Evolutionary conservation across 345 rosid genomes (phyloP).

Genomic region (Psidium friedrichsthalianum): DNA sequence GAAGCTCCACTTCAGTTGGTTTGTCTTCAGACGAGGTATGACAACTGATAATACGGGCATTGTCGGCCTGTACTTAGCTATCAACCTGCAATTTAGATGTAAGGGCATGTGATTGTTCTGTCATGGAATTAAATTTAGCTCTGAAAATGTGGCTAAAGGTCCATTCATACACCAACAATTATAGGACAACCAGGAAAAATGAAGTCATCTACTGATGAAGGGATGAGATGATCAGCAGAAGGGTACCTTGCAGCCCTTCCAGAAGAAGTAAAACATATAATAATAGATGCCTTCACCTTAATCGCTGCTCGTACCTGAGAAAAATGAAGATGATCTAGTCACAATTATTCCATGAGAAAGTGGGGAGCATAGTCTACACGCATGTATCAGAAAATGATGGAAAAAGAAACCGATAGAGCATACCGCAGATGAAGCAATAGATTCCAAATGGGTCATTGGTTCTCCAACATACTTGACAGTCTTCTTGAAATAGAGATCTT

Average conservation of each 20-base stretch:
- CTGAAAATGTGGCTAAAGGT: neutral
- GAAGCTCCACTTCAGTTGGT: constrained; percentile 96
- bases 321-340: neutral
- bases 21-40: constrained; percentile 93
- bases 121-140: neutral
- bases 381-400: neutral
- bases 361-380: neutral
- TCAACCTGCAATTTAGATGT: constrained; percentile 50
- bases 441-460: constrained; percentile 95
- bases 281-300: constrained; percentile 94
- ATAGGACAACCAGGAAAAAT: neutral
- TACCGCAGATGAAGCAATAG: constrained; percentile 97
- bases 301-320: constrained; percentile 92
- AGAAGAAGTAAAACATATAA: constrained; percentile 95
- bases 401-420: neutral
- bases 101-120: neutral
- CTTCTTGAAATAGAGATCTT: constrained; percentile 83
- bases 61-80: constrained; percentile 94
- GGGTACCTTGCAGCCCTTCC: constrained; percentile 94
- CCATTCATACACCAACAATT: neutral
- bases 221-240: neutral
- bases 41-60: constrained; percentile 98
- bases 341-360: neutral
- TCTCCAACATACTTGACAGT: constrained; percentile 93
- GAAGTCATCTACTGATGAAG: neutral